Base-by-base conservation (phyloP, 495 filamentous ascomycete genomes). In the Talaromyces borbonicus region DNA sequence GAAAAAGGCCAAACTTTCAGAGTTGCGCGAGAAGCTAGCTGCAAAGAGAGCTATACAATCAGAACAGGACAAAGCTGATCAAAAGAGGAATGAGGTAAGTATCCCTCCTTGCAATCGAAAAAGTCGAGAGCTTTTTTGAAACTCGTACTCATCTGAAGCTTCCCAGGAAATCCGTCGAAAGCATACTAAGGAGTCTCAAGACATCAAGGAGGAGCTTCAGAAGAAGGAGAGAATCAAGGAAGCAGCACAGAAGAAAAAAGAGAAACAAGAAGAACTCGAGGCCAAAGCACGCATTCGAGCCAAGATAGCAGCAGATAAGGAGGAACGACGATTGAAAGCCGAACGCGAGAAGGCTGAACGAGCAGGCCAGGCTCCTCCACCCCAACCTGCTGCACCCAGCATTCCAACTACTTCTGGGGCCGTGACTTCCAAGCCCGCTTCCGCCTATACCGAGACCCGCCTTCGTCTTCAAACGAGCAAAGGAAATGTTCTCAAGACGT, bases 141-240 rank as follows among this genome's bases (percentile, higher is more conserved):
- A 26, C 18, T 36, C 37, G 47, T 51, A 41, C 1, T 40, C 23
- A 20, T 45, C n/a, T 16, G 6, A 33, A 12, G 9, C 6, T 18
- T 19, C 32, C 15, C 53, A 89, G 84, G 77, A 93, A 77, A 95
- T 95, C 56, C 80, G 86, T 40, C 69, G 79, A 48, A 98, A 92
- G 69, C 77, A 80, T 49, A 88, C 81, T 36, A 83, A 81, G 55
- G 84, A 94, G 57, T 72, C 74, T 3, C 83, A 90, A 53, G 79
- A 88, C 47, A 58, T 78, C 19, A 90, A 94, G 66, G 84, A 93
- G 59, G 84, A 92, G 37, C 73, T 96, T 16, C 67, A 81, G 57
- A 80, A 80, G 58, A 93, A 94, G 58, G 85, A 97, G 67, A 81
- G 82, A 55, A 67, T 95, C 53, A 95, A 97, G 60, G 87, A 93